These are phyloP conservation scores for Backusella sp. DNA, from an alignment of 192 early-diverging fungal genomes.

Conservation along the genomic window DNA sequence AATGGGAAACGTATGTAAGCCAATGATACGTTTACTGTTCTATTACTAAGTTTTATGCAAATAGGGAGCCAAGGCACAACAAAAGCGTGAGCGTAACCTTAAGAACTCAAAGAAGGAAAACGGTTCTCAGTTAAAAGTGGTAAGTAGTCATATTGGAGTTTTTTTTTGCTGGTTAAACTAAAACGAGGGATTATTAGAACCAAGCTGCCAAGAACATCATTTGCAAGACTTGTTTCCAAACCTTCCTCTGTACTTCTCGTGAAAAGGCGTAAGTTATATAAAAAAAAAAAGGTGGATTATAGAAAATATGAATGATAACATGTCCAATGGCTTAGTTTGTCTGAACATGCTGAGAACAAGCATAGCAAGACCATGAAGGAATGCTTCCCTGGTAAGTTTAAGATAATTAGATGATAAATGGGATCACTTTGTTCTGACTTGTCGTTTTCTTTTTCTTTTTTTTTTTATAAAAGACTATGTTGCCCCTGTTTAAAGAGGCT, in stretches of 20 bases:
- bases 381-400: conserved; percentile 68
- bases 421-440: not conserved
- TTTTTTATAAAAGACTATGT: not conserved
- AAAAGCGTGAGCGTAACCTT: conserved; percentile 67
- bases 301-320: no score
- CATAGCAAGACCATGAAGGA: conserved; percentile 71
- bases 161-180: not conserved
- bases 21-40: no score
- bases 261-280: conserved; percentile 58
- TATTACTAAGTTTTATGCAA: not conserved
- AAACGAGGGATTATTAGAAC: conserved; percentile 43
- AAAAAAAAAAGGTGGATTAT: not conserved
- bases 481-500: not conserved
- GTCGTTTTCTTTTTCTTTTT: not conserved
- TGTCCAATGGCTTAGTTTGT: conserved; percentile 35
- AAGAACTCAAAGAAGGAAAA: conserved; percentile 47
- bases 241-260: conserved; percentile 80
- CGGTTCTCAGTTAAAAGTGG: conserved; percentile 64
- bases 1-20: conserved; percentile 17
- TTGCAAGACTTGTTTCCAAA: conserved; percentile 76
- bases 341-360: conserved; percentile 75
- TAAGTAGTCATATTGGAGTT: conserved; percentile 30
- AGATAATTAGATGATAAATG: not conserved
- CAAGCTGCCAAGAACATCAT: conserved; percentile 77
- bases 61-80: conserved; percentile 63